Conservation (phyloP, 805 yeast species). For the Ogataea zsoltii region DNA sequence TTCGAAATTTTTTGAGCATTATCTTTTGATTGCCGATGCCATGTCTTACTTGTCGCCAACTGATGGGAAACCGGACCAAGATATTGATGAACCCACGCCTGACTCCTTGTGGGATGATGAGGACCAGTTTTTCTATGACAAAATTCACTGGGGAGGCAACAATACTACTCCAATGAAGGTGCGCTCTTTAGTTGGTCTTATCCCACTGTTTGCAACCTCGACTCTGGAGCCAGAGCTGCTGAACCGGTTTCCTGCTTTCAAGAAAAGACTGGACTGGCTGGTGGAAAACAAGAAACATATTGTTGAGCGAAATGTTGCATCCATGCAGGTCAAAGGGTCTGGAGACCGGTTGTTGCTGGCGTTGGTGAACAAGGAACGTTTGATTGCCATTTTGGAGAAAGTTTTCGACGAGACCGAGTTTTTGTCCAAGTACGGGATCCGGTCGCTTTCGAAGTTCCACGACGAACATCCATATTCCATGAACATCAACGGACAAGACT, state of each 20-base stretch:
- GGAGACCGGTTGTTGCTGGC: conserved; percentile 81
- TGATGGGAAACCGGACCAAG: conserved; percentile 36
- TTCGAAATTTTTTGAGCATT: conserved; percentile 91
- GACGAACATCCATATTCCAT: conserved; percentile 80
- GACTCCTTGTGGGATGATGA: conserved; percentile 86
- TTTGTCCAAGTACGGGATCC: conserved; percentile 78
- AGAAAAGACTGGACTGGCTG: conserved; percentile 83
- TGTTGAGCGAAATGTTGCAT: conserved; percentile 81
- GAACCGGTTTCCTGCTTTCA: conserved; percentile 77
- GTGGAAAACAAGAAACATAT: conserved; percentile 65
- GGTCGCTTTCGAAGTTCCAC: conserved; percentile 86
- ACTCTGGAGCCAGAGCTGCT: conserved; percentile 85
- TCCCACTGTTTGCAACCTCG: conserved; percentile 86
- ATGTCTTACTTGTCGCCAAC: conserved; percentile 62
- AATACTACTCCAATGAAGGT: conserved; percentile 73
- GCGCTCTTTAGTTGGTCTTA: conserved; percentile 85
- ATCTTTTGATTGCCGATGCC: conserved; percentile 87
- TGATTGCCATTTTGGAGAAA: conserved; percentile 69
- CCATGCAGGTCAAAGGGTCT: conserved; percentile 74
- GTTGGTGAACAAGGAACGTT: conserved; percentile 76
- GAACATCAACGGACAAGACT: conserved; percentile 76
- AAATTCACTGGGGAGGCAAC: conserved; percentile 78
- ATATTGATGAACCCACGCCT: conserved; percentile 39
- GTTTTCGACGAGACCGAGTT: conserved; percentile 88
- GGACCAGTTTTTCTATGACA: conserved; percentile 88